Base-by-base conservation (phyloP, 495 filamentous ascomycete genomes). In the Penicillium pulvis region DNA sequence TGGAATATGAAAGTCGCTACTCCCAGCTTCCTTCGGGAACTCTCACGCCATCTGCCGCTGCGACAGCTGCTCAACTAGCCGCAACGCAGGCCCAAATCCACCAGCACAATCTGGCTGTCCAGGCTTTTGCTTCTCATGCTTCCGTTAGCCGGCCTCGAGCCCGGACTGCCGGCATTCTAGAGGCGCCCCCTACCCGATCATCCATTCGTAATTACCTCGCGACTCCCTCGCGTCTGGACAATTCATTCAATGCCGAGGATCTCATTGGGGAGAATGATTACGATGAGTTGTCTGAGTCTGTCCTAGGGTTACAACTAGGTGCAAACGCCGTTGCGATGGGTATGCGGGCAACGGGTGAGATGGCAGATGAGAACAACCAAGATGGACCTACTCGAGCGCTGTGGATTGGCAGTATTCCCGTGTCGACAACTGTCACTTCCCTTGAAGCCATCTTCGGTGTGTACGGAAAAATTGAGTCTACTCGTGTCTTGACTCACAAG, bases 331-430 rank as follows among this genome's bases (percentile, higher is more conserved):
- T 80, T 53, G 68, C 80, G 6, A 85, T 83, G 51, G 84, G 73
- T 66, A 64, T 75, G 57, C 68, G 78, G 16, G 55, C 69, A 41
- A 61, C 69, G 10, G 67, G 65, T 16, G 80, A 83, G 47, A 61
- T 71, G 42, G 60, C 58, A 8, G 90, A 96, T 52, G 91, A 96
- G 57, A 82, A 83, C 61, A 90, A 85, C 60, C 81, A 94, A 59
- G 94, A 97, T 69, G 91, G 88, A 14, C 93, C 95, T 17, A 98
- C 94, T 17, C 86, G 92, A 58, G 92, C 94, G 41, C 74, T 98
- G 44, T 98, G 94, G 94, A 91, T 98, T 57, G 94, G 94, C 53
- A 97, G 92, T 67, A 97, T 98, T 53, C 94, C 94, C n/a, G 88
- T 93, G 10, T 98, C 94, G 8, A 98, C 94, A 6, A 98, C 94